Evolutionary conservation across 805 yeast species (phyloP).

Genomic region (Metschnikowia picachoensis): DNA sequence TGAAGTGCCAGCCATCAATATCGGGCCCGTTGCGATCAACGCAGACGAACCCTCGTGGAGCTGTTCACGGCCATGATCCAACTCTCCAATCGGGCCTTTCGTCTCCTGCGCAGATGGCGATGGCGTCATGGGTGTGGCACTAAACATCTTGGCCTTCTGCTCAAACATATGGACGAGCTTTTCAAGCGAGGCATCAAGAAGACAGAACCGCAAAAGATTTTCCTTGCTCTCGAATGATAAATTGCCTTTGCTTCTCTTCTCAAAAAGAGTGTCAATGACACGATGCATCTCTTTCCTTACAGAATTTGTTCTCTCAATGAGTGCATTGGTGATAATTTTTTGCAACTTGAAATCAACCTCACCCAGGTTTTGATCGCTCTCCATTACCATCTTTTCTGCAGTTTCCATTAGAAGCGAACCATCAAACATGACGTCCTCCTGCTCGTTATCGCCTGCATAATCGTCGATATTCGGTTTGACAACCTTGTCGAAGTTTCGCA

Average conservation of each 20-base stretch:
- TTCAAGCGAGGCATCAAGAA: constrained; percentile 51
- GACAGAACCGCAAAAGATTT: constrained; percentile 48
- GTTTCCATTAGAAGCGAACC: constrained; percentile 72
- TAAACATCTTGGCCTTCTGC: constrained; percentile 29
- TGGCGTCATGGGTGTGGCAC: constrained; percentile 18
- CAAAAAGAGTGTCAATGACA: constrained; percentile 48
- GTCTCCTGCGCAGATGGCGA: constrained; percentile 11
- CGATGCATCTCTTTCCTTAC: constrained; percentile 49
- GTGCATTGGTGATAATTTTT: constrained; percentile 45
- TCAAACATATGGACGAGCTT: constrained; percentile 50
- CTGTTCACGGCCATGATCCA: constrained; percentile 21
- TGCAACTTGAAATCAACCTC: constrained; percentile 38
- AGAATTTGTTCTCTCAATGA: constrained; percentile 48
- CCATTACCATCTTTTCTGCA: constrained; percentile 59
- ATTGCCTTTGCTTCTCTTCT: constrained; percentile 41
- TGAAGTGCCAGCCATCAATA: constrained; percentile 27
- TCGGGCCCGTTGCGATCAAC: constrained; percentile 50
- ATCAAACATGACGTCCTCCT: constrained; percentile 70
- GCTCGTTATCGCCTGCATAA: constrained; percentile 24
- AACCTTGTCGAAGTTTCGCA: constrained; percentile 52
- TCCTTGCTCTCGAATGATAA: constrained; percentile 55
- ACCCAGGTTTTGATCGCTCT: constrained; percentile 16
- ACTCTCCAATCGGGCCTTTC: background rate
- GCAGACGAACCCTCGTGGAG: constrained; percentile 50
- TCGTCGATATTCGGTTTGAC: constrained; percentile 25